Evolutionary conservation across 345 rosid species (phyloP).

Genomic region (Kernera saxatilis): DNA sequence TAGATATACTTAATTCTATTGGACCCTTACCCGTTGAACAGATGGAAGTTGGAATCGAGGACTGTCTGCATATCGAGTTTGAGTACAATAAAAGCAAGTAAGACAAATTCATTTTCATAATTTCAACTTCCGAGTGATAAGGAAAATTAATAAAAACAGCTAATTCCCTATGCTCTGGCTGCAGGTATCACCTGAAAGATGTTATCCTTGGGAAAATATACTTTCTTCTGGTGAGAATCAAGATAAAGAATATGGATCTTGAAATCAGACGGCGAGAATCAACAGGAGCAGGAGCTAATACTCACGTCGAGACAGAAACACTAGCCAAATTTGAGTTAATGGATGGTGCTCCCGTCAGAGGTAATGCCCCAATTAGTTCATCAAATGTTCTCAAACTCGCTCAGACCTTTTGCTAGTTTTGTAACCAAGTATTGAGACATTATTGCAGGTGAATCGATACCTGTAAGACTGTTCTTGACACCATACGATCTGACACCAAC

Average conservation of each 20-base stretch:
- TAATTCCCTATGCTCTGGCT: conserved; percentile 2
- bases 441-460: conserved; percentile 87
- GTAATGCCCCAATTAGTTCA: conserved; percentile 29
- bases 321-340: conserved; percentile 94
- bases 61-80: conserved; percentile 94
- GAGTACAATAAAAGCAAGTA: conserved; percentile 99
- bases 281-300: conserved; percentile 93
- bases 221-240: conserved; percentile 96
- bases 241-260: conserved; percentile 98
- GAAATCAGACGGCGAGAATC: conserved; percentile 98
- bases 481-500: conserved; percentile 97
- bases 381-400: not conserved
- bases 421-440: conserved; percentile 1
- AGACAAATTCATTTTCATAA: not conserved
- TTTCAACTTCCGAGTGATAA: not conserved
- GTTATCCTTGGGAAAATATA: conserved; percentile 97
- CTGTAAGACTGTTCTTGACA: conserved; percentile 86
- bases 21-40: conserved; percentile 30
- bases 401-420: not conserved
- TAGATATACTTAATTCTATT: not conserved
- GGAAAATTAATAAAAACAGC: not conserved
- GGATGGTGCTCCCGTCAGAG: conserved; percentile 99
- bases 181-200: conserved; percentile 95
- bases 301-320: conserved; percentile 97
- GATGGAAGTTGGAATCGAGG: conserved; percentile 99